Conservation (phyloP, 257 asterid genomes). For the Echium plantagineum region DNA sequence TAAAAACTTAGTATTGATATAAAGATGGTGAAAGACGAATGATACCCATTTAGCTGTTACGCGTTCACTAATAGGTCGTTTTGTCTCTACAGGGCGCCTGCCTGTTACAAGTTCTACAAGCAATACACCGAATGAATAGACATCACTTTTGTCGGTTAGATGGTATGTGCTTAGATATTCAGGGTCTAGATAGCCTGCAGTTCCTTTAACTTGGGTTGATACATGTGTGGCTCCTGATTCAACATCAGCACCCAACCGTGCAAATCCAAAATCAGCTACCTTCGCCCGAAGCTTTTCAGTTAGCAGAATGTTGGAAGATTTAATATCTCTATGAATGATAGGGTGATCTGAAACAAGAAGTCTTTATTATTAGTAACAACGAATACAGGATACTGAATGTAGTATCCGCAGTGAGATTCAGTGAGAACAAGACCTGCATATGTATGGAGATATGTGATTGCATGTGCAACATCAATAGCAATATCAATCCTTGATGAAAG, state of each 20-base stretch:
- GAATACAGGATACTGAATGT: neutral
- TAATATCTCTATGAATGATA: constrained; percentile 91
- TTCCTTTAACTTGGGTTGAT: constrained; percentile 94
- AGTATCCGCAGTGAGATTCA: neutral
- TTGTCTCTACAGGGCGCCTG: constrained; percentile 82
- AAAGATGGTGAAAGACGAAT: neutral
- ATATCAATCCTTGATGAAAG: constrained; percentile 64
- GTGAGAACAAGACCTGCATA: constrained; percentile 50
- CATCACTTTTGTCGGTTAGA: constrained; percentile 94
- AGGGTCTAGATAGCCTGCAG: constrained; percentile 96
- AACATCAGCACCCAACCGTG: constrained; percentile 60
- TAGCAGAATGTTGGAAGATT: constrained; percentile 91
- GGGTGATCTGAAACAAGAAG: constrained; percentile 63
- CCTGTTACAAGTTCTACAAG: constrained; percentile 85
- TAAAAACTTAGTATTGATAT: neutral
- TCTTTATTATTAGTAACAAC: neutral
- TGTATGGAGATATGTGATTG: constrained; percentile 85
- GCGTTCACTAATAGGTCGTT: constrained; percentile 63
- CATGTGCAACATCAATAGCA: constrained; percentile 93
- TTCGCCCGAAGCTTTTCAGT: constrained; percentile 82
- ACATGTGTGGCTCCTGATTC: constrained; percentile 88
- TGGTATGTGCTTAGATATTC: constrained; percentile 86
- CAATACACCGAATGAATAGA: constrained; percentile 79
- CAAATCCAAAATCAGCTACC: constrained; percentile 97
- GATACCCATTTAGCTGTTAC: constrained; percentile 87